phyloP scores from a whole-genome alignment of 208 protist genomes.

The Leishmania lainsoni region DNA sequence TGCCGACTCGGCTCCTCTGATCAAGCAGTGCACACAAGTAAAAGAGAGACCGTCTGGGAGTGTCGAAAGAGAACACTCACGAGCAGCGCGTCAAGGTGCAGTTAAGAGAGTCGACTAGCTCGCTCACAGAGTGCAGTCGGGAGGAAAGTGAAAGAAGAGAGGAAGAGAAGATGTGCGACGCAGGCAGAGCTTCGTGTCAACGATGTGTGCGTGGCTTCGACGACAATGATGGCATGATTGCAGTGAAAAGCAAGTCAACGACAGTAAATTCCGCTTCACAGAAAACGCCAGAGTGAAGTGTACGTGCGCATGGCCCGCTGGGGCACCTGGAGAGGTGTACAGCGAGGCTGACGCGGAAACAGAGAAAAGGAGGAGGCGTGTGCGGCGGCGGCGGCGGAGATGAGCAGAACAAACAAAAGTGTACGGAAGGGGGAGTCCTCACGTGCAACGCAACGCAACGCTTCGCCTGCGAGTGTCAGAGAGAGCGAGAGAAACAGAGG shows the following conservation, averaged over 20 bases:
- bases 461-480: background rate
- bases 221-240: background rate
- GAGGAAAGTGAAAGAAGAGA: background rate
- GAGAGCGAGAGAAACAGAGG: no score
- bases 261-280: background rate
- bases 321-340: background rate
- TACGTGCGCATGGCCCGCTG: background rate
- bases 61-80: background rate
- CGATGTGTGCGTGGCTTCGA: background rate
- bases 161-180: background rate
- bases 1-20: background rate
- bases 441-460: background rate
- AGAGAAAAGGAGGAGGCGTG: background rate
- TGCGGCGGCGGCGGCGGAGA: no score
- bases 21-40: background rate
- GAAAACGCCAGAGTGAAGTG: background rate
- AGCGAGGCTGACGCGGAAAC: background rate
- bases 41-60: background rate
- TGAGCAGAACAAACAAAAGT: background rate
- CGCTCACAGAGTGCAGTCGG: background rate
- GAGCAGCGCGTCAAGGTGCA: background rate
- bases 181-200: background rate
- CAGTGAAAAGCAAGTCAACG: background rate
- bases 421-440: background rate
- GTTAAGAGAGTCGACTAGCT: background rate